Evolutionary conservation across 768 basidiomycete species (phyloP), one percentile per base, ranked within the genome.

Genomic region (Naematelia aurantialba): DNA sequence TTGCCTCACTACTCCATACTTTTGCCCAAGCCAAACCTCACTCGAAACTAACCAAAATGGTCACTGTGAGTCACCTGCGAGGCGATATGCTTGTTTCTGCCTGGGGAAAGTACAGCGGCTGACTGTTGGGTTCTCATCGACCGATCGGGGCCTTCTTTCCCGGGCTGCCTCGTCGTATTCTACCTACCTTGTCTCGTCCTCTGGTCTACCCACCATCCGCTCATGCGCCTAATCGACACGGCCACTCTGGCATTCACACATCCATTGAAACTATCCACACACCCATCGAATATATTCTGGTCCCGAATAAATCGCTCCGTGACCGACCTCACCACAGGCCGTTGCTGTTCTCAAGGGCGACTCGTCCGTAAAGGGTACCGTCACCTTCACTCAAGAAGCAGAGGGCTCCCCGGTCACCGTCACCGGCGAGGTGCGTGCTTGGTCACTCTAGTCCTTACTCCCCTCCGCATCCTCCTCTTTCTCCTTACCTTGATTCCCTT

Each of bases 261-360:
- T n/a, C n/a, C n/a, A n/a, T n/a, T n/a, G n/a, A n/a, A n/a, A n/a
- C n/a, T n/a, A n/a, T n/a, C n/a, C n/a, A n/a, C n/a, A n/a, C n/a
- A n/a, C n/a, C n/a, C n/a, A n/a, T n/a, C n/a, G n/a, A n/a, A n/a
- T n/a, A n/a, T n/a, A n/a, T n/a, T n/a, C n/a, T n/a, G n/a, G n/a
- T n/a, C n/a, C n/a, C n/a, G n/a, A n/a, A n/a, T n/a, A n/a, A n/a
- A n/a, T n/a, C n/a, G n/a, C n/a, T 44, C 42, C 42, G 12, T 8
- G n/a, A 34, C 26, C 42, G 31, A 53, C n/a, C n/a, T n/a, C n/a
- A n/a, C n/a, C n/a, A n/a, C n/a, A 85, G 84, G 84, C 84, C 24
- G 78, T 82, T 31, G 87, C 82, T 1, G 81, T 88, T 44, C 78
- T 90, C 61, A 81, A 80, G 54, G 86, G 87, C 42, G 81, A 82